phyloP scores from a whole-genome alignment of 805 yeast species.

The Millerago galiae region DNA sequence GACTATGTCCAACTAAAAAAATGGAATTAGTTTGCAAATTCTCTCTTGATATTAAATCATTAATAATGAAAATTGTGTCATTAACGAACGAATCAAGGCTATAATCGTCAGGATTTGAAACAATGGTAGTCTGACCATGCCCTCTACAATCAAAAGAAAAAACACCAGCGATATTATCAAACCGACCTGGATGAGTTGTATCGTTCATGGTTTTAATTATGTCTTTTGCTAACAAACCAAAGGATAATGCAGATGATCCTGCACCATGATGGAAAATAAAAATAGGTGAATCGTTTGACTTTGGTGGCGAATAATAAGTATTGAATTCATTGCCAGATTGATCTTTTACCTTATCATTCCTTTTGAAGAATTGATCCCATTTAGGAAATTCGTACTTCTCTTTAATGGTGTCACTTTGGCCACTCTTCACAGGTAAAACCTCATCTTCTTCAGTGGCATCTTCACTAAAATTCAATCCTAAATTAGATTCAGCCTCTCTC shows the following conservation, averaged over 20 bases:
- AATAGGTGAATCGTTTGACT: slow-evolving; percentile 38
- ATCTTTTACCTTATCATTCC: slow-evolving; percentile 18
- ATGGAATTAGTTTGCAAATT: slow-evolving; percentile 26
- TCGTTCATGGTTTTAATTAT: slow-evolving; percentile 23
- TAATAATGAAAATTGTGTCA: slow-evolving; percentile 52
- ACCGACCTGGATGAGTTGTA: slow-evolving; percentile 14
- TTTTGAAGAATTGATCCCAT: slow-evolving; percentile 32
- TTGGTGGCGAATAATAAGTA: slow-evolving; percentile 54
- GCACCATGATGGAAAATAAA: slow-evolving; percentile 91
- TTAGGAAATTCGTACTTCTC: background rate
- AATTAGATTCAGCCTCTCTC: slow-evolving; percentile 4
- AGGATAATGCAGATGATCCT: slow-evolving; percentile 81
- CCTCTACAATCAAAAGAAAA: slow-evolving; percentile 79
- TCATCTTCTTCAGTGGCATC: background rate
- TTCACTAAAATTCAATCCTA: slow-evolving; percentile 6
- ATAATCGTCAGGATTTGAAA: slow-evolving; percentile 28
- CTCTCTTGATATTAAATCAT: slow-evolving; percentile 27
- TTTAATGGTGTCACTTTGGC: background rate
- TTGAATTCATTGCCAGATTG: slow-evolving; percentile 34
- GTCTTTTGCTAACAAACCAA: slow-evolving; percentile 44
- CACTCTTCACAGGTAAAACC: background rate
- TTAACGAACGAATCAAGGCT: slow-evolving; percentile 43
- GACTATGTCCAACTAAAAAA: slow-evolving; percentile 78
- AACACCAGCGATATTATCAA: slow-evolving; percentile 47
- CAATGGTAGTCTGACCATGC: slow-evolving; percentile 54